Conservation (phyloP, 2,329 filamentous ascomycete genomes). For the Cladosporium sp. region DNA sequence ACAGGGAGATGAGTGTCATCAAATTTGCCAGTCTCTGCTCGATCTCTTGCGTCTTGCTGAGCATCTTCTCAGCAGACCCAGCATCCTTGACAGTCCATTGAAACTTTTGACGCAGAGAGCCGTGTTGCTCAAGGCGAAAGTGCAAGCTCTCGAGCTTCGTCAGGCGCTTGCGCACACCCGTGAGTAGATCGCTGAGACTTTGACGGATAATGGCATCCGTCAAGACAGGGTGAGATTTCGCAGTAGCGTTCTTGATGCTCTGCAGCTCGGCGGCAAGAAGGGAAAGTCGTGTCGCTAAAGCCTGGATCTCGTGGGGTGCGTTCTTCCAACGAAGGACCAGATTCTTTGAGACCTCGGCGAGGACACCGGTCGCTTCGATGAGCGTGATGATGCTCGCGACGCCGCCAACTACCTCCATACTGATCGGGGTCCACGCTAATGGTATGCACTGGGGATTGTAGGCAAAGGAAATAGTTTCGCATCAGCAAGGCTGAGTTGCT, state of each 20-base stretch:
- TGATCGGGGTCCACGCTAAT: neutral
- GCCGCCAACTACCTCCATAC: conserved; percentile 11
- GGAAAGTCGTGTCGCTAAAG: neutral
- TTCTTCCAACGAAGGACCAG: neutral
- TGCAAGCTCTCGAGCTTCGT: conserved; percentile 6
- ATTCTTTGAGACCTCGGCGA: neutral
- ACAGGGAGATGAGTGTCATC: conserved; percentile 6
- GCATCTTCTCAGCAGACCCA: neutral
- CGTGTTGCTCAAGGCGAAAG: neutral
- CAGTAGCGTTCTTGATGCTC: neutral
- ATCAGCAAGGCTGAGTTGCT: conserved; percentile 6
- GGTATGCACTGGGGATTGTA: neutral
- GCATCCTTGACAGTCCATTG: conserved; percentile 12
- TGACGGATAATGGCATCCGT: conserved; percentile 6
- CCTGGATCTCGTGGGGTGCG: conserved; percentile 1
- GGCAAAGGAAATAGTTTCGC: neutral
- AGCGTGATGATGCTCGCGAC: conserved; percentile 8
- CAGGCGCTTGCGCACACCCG: neutral
- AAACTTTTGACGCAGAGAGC: neutral
- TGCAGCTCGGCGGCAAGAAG: neutral
- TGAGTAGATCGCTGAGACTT: neutral
- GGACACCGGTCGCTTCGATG: neutral
- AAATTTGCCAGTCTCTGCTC: conserved; percentile 6
- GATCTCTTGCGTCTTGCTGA: neutral
- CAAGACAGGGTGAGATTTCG: neutral